Conservation (phyloP, 805 yeast genomes). For the Candida orba region DNA sequence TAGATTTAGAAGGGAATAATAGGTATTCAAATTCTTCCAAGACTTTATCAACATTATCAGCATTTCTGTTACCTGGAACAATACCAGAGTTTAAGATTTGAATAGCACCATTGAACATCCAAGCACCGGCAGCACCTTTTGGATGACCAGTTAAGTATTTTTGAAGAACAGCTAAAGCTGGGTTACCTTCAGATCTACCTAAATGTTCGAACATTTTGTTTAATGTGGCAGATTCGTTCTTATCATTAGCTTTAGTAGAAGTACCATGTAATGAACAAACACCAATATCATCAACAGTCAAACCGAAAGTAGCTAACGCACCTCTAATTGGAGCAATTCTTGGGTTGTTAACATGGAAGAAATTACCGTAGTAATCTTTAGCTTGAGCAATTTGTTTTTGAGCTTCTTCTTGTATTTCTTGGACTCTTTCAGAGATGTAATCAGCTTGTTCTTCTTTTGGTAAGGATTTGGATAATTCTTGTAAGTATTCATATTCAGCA, state of each 20-base stretch:
- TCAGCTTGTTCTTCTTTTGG: slow-evolving; percentile 43
- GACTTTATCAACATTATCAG: slow-evolving; percentile 85
- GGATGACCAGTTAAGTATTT: slow-evolving; percentile 99
- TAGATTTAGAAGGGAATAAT: slow-evolving; percentile 87
- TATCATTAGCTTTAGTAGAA: slow-evolving; percentile 96
- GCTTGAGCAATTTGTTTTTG: slow-evolving; percentile 80
- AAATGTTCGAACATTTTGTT: slow-evolving; percentile 89
- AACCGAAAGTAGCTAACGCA: slow-evolving; percentile 87
- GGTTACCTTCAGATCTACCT: slow-evolving; percentile 97
- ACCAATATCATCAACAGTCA: slow-evolving; percentile 89
- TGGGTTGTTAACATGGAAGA: slow-evolving; percentile 84
- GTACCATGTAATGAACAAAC: slow-evolving; percentile 99
- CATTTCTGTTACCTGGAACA: slow-evolving; percentile 98
- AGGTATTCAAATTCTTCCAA: slow-evolving; percentile 83
- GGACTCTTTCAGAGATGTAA: slow-evolving; percentile 76
- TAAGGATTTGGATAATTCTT: slow-evolving; percentile 59
- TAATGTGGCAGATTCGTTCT: slow-evolving; percentile 92
- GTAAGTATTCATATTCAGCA: slow-evolving; percentile 61
- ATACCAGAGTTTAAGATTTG: slow-evolving; percentile 89
- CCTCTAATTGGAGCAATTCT: slow-evolving; percentile 97
- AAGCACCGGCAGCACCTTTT: slow-evolving; percentile 99
- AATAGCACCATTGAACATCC: slow-evolving; percentile 99
- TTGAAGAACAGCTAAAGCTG: slow-evolving; percentile 97
- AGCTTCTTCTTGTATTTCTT: slow-evolving; percentile 82
- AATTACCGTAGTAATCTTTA: slow-evolving; percentile 91